Percentiles rank a stretch among this genome's conserved stretches.
Evolutionary conservation across 257 asterid species (phyloP).

Genomic region (Solanum tarapatanum): DNA sequence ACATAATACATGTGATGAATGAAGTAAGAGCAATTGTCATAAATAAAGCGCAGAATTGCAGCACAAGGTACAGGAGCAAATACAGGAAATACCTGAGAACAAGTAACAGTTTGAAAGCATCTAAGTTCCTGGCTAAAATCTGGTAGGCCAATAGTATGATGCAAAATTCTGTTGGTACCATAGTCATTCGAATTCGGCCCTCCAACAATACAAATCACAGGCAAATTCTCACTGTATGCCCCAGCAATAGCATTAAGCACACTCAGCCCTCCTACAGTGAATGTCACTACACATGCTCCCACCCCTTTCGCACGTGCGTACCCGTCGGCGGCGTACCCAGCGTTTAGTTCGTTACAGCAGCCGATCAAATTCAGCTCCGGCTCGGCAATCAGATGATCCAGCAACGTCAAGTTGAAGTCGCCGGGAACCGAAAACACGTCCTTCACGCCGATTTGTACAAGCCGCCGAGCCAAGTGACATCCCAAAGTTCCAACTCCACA

Average conservation of each 20-base stretch:
- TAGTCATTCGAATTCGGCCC: conserved; percentile 78
- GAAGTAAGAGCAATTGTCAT: background rate
- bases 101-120: conserved; percentile 63
- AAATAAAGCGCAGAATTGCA: background rate
- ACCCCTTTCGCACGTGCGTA: conserved; percentile 65
- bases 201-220: conserved; percentile 67
- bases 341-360: conserved; percentile 78
- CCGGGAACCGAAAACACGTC: conserved; percentile 81
- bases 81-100: conserved; percentile 36
- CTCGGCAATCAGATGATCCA: conserved; percentile 61
- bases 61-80: background rate
- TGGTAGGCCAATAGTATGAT: conserved; percentile 57
- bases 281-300: conserved; percentile 73
- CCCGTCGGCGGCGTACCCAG: conserved; percentile 76
- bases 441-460: conserved; percentile 54
- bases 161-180: conserved; percentile 28
- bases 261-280: conserved; percentile 76
- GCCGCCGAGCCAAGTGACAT: conserved; percentile 52
- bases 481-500: conserved; percentile 37
- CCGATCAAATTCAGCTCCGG: conserved; percentile 55
- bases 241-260: conserved; percentile 78
- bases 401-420: conserved; percentile 51
- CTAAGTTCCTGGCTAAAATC: conserved; percentile 67
- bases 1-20: background rate
- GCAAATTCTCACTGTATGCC: conserved; percentile 71